Evolutionary conservation across 2,329 filamentous ascomycete genomes (phyloP).

Genomic region (Elsinoe perseae): DNA sequence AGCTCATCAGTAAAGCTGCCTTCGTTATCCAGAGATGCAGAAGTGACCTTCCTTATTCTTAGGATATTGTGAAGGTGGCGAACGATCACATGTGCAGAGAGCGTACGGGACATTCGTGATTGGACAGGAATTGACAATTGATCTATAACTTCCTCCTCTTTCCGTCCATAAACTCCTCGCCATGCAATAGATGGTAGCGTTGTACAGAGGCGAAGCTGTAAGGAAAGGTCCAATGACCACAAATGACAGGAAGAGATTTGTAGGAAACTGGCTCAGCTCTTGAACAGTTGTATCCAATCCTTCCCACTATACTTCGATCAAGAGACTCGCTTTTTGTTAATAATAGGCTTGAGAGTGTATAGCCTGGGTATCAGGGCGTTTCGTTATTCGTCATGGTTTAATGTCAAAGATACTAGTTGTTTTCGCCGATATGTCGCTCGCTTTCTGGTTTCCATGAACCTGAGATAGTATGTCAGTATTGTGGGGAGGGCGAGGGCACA

Average conservation of each 20-base stretch:
- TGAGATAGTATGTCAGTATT: conserved; percentile 29
- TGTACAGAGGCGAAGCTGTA: background rate
- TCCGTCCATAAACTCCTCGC: background rate
- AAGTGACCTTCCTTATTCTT: background rate
- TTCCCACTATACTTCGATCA: background rate
- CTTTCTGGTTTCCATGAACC: conserved; percentile 70
- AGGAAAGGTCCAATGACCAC: background rate
- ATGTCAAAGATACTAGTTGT: conserved; percentile 13
- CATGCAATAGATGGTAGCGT: background rate
- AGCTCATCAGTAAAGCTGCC: background rate
- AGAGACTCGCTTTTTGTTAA: background rate
- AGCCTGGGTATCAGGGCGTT: conserved; percentile 10
- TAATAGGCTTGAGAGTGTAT: background rate
- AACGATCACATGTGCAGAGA: background rate
- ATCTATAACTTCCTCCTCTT: background rate
- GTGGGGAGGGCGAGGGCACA: background rate
- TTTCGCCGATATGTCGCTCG: conserved; percentile 58
- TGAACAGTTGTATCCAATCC: conserved; percentile 12
- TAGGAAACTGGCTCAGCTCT: conserved; percentile 7
- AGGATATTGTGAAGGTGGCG: background rate
- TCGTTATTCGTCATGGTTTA: conserved; percentile 9
- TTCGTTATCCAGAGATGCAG: too few relatives aligned
- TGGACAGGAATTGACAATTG: background rate
- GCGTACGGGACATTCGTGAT: background rate
- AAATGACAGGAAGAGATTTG: background rate